A percentile compares a stretch with the other conserved stretches of the same genome.
Evolutionary conservation across 73 alveolate species (phyloP).

Genomic region (Paramecium biaurelia): DNA sequence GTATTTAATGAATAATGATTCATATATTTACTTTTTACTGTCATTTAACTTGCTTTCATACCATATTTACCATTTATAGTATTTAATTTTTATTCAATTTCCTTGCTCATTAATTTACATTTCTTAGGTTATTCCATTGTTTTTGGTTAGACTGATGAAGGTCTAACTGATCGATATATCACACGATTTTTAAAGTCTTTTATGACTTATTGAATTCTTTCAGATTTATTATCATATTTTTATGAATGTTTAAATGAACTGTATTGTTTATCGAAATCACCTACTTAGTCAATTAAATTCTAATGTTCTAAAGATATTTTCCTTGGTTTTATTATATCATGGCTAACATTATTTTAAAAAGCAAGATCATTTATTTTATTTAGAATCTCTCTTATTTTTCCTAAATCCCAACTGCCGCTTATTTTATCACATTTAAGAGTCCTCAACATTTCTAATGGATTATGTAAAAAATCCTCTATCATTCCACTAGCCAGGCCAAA

Average conservation of each 20-base stretch:
- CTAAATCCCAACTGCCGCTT: slow-evolving; percentile 29
- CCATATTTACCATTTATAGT: neutral
- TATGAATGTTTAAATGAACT: neutral
- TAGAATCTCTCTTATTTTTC: neutral
- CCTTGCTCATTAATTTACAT: neutral
- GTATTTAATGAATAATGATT: neutral
- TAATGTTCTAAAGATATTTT: neutral
- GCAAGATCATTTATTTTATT: slow-evolving; percentile 11
- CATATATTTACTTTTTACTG: neutral
- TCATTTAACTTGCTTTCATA: neutral
- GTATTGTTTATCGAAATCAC: neutral
- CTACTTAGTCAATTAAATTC: neutral
- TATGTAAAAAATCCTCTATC: neutral
- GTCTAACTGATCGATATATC: neutral
- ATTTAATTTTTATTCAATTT: neutral
- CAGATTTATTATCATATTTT: neutral
- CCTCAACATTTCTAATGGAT: neutral
- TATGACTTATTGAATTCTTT: neutral
- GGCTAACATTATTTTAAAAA: neutral
- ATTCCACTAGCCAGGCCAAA: slow-evolving; percentile 7
- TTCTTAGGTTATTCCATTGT: neutral
- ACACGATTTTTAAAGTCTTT: neutral
- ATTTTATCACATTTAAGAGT: neutral
- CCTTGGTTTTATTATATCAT: neutral
- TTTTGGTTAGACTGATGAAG: neutral